These are phyloP conservation scores for Talinum fruticosum DNA, from an alignment of 148 eudicot species.

Conservation along the genomic window DNA sequence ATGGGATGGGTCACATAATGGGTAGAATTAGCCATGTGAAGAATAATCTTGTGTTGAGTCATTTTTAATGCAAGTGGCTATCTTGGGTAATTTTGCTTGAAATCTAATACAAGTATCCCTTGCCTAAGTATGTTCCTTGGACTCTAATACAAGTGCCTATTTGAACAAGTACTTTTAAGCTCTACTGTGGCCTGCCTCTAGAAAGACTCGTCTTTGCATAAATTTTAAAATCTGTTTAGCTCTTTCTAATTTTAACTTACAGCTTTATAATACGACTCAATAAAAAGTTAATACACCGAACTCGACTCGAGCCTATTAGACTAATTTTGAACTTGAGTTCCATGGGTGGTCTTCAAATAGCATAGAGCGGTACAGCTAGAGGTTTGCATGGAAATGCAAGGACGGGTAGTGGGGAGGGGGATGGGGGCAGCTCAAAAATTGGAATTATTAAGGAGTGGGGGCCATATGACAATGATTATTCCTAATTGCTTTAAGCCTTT, in stretches of 20 bases:
- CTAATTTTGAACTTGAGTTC: background rate
- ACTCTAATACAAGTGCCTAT: background rate
- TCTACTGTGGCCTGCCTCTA: background rate
- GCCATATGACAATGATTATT: conserved; percentile 8
- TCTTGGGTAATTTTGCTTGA: background rate
- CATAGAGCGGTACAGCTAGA: background rate
- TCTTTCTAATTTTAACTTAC: too few relatives aligned
- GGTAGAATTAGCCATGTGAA: background rate
- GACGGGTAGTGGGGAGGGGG: background rate
- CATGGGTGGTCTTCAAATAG: background rate
- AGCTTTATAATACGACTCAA: too few relatives aligned
- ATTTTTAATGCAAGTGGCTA: background rate
- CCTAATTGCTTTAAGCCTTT: background rate
- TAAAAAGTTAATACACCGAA: background rate
- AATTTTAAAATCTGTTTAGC: too few relatives aligned
- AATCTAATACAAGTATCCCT: conserved; percentile 5
- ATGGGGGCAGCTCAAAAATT: conserved; percentile 19
- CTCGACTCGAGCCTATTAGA: background rate
- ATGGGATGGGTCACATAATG: background rate
- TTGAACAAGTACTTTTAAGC: background rate
- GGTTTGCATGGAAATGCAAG: background rate
- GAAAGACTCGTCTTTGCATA: background rate
- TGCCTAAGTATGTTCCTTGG: background rate
- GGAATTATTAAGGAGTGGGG: conserved; percentile 9
- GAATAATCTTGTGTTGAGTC: background rate